Conservation (phyloP, 169 alveolate genomes). For the Amoebophrya sp. region DNA sequence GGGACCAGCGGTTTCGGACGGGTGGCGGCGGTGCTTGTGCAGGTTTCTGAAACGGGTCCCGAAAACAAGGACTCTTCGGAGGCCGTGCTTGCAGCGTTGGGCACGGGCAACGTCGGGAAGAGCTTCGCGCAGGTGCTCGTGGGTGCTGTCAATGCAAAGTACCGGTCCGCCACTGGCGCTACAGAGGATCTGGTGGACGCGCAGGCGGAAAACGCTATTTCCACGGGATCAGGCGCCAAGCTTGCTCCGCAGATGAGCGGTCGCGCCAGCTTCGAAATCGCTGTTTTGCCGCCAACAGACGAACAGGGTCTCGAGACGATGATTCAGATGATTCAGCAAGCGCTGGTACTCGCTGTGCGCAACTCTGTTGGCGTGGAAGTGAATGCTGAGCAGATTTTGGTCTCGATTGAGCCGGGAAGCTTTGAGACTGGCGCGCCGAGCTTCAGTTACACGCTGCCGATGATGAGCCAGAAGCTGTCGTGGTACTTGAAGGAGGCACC, state of each 20-base stretch:
- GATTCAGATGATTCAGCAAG: neutral
- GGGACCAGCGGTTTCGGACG: neutral
- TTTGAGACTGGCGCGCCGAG: neutral
- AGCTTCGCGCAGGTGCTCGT: too few species aligned
- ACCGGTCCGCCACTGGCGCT: too few species aligned
- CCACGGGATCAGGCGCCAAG: too few species aligned
- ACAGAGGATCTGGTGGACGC: too few species aligned
- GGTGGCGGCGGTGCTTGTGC: neutral
- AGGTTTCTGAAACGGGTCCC: neutral
- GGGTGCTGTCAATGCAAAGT: too few species aligned
- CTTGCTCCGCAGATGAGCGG: too few species aligned
- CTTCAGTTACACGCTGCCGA: neutral
- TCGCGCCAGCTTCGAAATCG: too few species aligned
- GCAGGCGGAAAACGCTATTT: too few species aligned
- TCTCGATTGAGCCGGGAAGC: neutral
- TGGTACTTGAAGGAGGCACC: neutral
- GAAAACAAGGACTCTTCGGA: too few species aligned
- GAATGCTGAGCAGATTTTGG: neutral
- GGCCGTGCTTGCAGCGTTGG: too few species aligned
- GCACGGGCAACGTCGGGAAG: too few species aligned
- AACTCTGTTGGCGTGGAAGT: neutral
- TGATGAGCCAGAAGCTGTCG: neutral
- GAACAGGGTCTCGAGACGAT: neutral
- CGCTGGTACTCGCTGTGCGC: neutral
- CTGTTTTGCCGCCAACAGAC: too few species aligned